A percentile compares a stretch with the other conserved stretches of the same genome.
Evolutionary conservation across 768 basidiomycete species (phyloP).

Genomic region (Lentinus brumalis): DNA sequence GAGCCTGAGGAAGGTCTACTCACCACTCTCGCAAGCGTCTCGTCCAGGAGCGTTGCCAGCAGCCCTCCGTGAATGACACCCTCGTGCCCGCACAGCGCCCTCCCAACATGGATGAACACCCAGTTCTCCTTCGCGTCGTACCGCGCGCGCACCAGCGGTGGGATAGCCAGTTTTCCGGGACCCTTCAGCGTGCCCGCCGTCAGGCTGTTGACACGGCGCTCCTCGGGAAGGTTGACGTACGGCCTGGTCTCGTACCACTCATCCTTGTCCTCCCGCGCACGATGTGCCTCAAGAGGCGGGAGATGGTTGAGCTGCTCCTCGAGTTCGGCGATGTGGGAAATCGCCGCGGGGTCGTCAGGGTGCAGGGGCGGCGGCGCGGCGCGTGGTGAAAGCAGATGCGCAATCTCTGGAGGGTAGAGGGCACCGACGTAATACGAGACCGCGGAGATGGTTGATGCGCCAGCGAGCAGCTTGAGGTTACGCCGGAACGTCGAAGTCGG

Average conservation of each 20-base stretch:
- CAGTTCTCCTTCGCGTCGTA: slow-evolving; percentile 76
- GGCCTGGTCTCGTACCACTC: slow-evolving; percentile 83
- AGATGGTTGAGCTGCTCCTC: slow-evolving; percentile 72
- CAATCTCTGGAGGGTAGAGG: slow-evolving; percentile 66
- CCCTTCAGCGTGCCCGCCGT: slow-evolving; percentile 86
- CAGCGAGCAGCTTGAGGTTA: slow-evolving; percentile 11
- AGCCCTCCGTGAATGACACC: slow-evolving; percentile 95
- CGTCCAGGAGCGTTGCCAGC: slow-evolving; percentile 88
- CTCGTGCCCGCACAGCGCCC: slow-evolving; percentile 89
- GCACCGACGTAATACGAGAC: slow-evolving; percentile 55
- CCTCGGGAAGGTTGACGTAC: slow-evolving; percentile 68
- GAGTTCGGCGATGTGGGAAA: slow-evolving; percentile 56
- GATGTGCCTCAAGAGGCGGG: slow-evolving; percentile 54
- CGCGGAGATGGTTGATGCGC: slow-evolving; percentile 17
- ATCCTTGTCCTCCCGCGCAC: slow-evolving; percentile 48
- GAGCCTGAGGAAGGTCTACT: slow-evolving; percentile 27
- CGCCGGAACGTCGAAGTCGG: slow-evolving; percentile 6
- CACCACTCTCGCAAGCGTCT: slow-evolving; percentile 80
- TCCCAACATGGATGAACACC: slow-evolving; percentile 78
- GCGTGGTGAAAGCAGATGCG: slow-evolving; percentile 74
- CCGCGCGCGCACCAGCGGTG: slow-evolving; percentile 73
- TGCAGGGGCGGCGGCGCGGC: slow-evolving; percentile 71
- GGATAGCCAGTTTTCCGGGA: slow-evolving; percentile 81
- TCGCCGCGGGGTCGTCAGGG: slow-evolving; percentile 59
- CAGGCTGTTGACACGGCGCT: slow-evolving; percentile 77